A percentile compares a stretch with the other conserved stretches of the same genome.
Conservation (phyloP, 2,329 filamentous ascomycete species). For the Juglanconis juglandina region DNA sequence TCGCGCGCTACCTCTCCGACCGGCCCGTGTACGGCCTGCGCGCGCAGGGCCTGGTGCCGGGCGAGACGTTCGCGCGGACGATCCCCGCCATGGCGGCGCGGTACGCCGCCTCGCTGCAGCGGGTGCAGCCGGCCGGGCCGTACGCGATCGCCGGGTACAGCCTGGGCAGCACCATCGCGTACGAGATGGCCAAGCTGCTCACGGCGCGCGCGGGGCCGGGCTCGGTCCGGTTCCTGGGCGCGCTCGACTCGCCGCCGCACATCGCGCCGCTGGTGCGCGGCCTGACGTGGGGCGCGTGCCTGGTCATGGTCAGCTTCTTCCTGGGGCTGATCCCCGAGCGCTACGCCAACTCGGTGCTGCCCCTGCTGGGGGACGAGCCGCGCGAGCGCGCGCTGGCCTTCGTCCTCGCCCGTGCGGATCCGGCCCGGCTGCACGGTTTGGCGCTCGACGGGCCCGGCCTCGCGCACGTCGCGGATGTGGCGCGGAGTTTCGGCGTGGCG, state of each 20-base stretch:
- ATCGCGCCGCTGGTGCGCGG: conserved; percentile 41
- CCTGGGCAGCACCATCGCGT: conserved; percentile 47
- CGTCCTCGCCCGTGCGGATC: conserved; percentile 23
- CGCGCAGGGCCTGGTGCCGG: conserved; percentile 38
- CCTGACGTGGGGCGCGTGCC: conserved; percentile 34
- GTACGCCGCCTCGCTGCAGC: conserved; percentile 39
- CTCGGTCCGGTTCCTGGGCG: conserved; percentile 40
- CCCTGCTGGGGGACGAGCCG: conserved; percentile 16
- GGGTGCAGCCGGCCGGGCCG: conserved; percentile 43
- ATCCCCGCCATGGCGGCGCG: conserved; percentile 38
- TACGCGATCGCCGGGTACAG: conserved; percentile 52
- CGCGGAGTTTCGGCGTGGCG: conserved; percentile 14
- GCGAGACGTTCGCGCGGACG: conserved; percentile 33
- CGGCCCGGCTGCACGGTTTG: conserved; percentile 14
- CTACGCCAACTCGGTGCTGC: conserved; percentile 11
- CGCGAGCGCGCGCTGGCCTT: conserved; percentile 20
- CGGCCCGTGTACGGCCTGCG: conserved; percentile 46
- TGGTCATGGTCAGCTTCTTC: conserved; percentile 40
- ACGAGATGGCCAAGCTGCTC: conserved; percentile 47
- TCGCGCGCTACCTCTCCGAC: conserved; percentile 34
- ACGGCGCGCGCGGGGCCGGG: conserved; percentile 30
- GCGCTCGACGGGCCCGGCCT: conserved; percentile 10
- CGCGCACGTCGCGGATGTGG: conserved; percentile 16
- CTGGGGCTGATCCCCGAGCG: conserved; percentile 35
- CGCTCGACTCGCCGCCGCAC: conserved; percentile 46